Base-by-base conservation (phyloP, 306 rosid genomes). In the Prunus kanzakura region DNA sequence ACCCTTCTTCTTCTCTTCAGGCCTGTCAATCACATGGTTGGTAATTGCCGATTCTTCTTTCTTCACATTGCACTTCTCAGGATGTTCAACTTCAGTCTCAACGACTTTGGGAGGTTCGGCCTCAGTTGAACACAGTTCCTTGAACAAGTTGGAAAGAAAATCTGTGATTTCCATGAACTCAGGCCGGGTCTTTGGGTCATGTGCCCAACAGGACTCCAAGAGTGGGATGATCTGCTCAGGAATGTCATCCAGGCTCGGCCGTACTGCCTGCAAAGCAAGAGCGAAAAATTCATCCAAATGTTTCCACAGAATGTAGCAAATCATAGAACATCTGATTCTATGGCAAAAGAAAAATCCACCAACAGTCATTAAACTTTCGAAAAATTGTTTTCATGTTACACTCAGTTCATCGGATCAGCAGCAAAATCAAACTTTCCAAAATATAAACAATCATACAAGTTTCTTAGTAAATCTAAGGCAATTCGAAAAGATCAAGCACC, bases 151-250 rank as follows among this genome's bases (percentile, higher is more conserved):
- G 46, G 55, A 32, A 5, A 90, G 84, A 32, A 29, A 64, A 32
- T 61, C 74, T 7, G 78, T 79, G 71, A 91, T 78, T 61, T 87
- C 81, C 47, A 35, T 56, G 65, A 89, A 91, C 41, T 89, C 92
- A 3, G 90, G 96, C 10, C 93, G 74, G 64, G 47, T 71, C 10
- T 51, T 71, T 61, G 96, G 92, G 47, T 91, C 87, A 62, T 83
- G 83, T 3, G 45, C 82, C 96, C 93, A 91, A 60, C 96, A 89
- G 14, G 91, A 89, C 76, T 84, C 57, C 77, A 91, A n/a, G 32
- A 91, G 76, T 18, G 89, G 87, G 11, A 45, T 41, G 1, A 91
- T 9, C 5, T 75, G 52, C 16, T 43, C 23, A 2, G 96, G 96
- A 80, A 89, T 23, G 16, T 62, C 87, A 5, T 82, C 87, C 49